phyloP scores from a whole-genome alignment of 805 yeast genomes.

The Kluyveromyces aestuarii region DNA sequence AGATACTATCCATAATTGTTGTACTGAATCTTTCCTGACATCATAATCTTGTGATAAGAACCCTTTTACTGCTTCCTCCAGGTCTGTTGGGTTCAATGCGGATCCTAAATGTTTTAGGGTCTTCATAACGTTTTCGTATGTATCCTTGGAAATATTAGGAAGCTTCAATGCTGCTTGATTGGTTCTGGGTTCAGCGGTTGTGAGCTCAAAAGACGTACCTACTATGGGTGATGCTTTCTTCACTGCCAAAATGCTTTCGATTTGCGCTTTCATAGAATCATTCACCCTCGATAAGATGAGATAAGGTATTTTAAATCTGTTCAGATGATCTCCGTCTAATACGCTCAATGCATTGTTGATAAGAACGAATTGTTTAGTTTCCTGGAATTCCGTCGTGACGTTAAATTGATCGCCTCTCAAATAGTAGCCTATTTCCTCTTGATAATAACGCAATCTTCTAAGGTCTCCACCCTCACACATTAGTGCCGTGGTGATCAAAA shows the following conservation, averaged over 20 bases:
- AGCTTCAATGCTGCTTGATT: neutral
- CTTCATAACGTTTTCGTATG: neutral
- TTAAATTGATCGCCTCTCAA: conserved; percentile 11
- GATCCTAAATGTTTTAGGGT: neutral
- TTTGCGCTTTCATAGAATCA: neutral
- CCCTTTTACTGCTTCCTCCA: conserved; percentile 8
- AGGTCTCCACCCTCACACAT: neutral
- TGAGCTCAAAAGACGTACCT: neutral
- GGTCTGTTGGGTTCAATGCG: neutral
- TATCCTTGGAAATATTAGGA: neutral
- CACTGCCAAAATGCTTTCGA: neutral
- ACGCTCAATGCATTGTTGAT: neutral
- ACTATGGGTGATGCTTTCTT: neutral
- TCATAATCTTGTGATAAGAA: conserved; percentile 4
- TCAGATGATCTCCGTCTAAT: neutral
- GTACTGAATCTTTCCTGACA: conserved; percentile 1
- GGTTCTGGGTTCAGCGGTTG: neutral
- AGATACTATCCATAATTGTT: conserved; percentile 32
- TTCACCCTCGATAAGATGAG: neutral
- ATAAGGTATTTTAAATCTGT: neutral
- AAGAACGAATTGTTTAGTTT: neutral
- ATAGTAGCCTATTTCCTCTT: conserved; percentile 18
- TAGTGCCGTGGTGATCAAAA: conserved; percentile 11
- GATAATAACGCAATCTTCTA: conserved; percentile 4
- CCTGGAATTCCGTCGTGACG: conserved; percentile 1